Conservation (phyloP, 768 basidiomycete species). For the Phlegmacium glaucopus region DNA sequence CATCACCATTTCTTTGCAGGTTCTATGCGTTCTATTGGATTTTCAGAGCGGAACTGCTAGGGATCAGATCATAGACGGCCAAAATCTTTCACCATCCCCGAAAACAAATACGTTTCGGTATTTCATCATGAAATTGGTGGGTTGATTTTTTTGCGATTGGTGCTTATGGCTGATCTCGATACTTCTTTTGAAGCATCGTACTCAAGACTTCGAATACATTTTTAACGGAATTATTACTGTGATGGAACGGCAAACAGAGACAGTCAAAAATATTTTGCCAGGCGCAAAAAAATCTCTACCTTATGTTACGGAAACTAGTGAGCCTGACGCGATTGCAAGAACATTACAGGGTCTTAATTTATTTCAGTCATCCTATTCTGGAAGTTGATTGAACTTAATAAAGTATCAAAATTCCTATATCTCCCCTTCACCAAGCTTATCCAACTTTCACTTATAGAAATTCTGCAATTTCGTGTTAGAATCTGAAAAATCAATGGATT, state of each 20-base stretch:
- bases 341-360: conserved; percentile 5
- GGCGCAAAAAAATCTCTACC: conserved; percentile 83
- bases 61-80: conserved; percentile 47
- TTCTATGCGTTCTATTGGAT: conserved; percentile 72
- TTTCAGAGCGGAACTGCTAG: conserved; percentile 76
- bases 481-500: conserved; percentile 73
- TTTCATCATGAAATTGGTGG: conserved; percentile 85
- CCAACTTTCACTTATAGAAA: conserved; percentile 53
- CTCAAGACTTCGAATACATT: conserved; percentile 85
- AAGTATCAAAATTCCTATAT: conserved; percentile 45
- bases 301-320: conserved; percentile 80
- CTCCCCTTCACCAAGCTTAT: background rate
- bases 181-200: conserved; percentile 63
- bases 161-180: conserved; percentile 8
- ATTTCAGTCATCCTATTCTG: conserved; percentile 72
- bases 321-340: conserved; percentile 23
- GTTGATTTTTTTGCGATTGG: conserved; percentile 20
- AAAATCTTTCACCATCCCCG: conserved; percentile 47
- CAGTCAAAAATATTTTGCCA: conserved; percentile 72
- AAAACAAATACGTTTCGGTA: conserved; percentile 88
- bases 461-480: conserved; percentile 81
- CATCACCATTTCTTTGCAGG: conserved; percentile 72
- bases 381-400: conserved; percentile 93
- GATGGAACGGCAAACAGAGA: conserved; percentile 72
- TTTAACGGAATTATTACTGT: conserved; percentile 66